Base-by-base conservation (phyloP, 2,329 filamentous ascomycete species). In the Scopulariopsis brevicaulis region DNA sequence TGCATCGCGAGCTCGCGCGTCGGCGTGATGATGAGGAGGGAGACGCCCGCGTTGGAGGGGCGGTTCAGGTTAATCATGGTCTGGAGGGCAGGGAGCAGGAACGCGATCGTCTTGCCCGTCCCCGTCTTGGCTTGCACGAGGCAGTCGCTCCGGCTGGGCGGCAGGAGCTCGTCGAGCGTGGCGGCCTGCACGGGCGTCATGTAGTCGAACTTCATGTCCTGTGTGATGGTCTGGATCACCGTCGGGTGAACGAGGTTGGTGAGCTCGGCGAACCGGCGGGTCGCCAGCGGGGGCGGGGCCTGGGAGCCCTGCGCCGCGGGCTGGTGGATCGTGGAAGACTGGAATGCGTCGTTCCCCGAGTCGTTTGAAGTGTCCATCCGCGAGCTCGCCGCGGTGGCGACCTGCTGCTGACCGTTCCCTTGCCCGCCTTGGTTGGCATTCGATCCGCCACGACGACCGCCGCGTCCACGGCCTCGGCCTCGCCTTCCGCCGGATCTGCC, bases 71-170 rank as follows among this genome's bases (percentile, higher is more conserved):
- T 72, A 64, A 93, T 75, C 65, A 94, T 85, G 60, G 82, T 87
- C 69, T 94, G 87, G 40, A 95, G 74, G n/a, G 89, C 80, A n/a
- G 90, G 90, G 3, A 94, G 74, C 40, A 95, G 77, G 73, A 95
- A 95, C 54, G 87, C 90, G 58, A 94, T 71, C 0, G 90, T 95
- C 74, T 95, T 95, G 64, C 90, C 90, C 0, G 90, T 95, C 63
- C 90, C 90, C 1, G 90, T 95, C 74, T 88, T 92, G 56, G 90
- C 90, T 70, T 94, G 90, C 7, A 89, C 90, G 60, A 95, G 75
- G 59, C 83, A 74, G 65, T 81, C 79, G 56, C 64, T 68, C 28
- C 72, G 70, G 55, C 70, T 70, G 0, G 73, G 72, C n/a, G 73
- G 71, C 12, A 79, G 71, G 58, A 80, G 72, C 56, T 74, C 71